Evolutionary conservation across 768 basidiomycete species (phyloP).

Genomic region (Leccinum incarnatum): DNA sequence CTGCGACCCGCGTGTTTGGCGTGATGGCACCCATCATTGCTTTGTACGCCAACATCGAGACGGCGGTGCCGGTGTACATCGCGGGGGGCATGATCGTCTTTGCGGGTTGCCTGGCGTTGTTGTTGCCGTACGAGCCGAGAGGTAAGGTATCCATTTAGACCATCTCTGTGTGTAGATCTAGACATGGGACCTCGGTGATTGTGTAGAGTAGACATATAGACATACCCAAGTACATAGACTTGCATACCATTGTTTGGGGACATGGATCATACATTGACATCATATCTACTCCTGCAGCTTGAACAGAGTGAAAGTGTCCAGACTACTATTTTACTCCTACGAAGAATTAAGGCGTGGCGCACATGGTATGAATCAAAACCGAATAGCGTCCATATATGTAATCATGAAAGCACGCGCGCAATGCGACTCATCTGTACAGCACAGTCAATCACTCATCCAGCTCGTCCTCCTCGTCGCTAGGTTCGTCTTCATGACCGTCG

Average conservation of each 20-base stretch:
- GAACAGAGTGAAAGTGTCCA: not conserved
- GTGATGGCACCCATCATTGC: conserved; percentile 80
- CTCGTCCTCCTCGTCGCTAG: conserved; percentile 44
- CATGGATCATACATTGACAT: not conserved
- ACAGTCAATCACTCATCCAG: conserved; percentile 39
- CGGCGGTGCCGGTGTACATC: conserved; percentile 70
- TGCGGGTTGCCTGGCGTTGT: conserved; percentile 55
- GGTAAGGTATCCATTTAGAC: conserved; percentile 65
- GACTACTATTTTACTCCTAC: no score
- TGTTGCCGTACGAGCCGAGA: conserved; percentile 71
- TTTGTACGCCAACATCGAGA: conserved; percentile 60
- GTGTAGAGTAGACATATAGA: not conserved
- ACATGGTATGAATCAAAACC: no score
- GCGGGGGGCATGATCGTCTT: conserved; percentile 61
- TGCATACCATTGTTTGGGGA: not conserved
- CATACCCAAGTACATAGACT: not conserved
- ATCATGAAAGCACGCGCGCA: no score
- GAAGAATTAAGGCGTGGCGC: no score
- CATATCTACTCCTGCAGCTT: not conserved
- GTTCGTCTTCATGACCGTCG: conserved; percentile 44
- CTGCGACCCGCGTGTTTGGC: conserved; percentile 62
- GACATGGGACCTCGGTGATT: not conserved
- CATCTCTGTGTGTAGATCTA: not conserved
- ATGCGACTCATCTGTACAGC: not conserved
- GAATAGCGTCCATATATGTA: no score